Percentiles rank a stretch among this genome's conserved stretches.
phyloP scores from a whole-genome alignment of 2,329 filamentous ascomycete genomes.

The Colletotrichum tofieldiae region DNA sequence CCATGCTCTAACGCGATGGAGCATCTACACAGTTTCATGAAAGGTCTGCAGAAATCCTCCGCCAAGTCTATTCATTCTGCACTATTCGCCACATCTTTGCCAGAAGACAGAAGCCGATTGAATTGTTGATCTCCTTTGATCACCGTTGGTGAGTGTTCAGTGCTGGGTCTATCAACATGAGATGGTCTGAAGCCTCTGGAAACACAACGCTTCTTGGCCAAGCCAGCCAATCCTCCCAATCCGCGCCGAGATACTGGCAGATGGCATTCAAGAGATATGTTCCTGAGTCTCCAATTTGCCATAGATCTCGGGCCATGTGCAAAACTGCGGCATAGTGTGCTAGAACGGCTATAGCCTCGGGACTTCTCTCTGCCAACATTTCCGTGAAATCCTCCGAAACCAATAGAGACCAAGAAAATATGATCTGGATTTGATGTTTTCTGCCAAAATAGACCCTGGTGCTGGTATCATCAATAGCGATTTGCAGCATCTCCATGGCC shows the following conservation, averaged over 20 bases:
- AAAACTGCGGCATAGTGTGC: constrained; percentile 51
- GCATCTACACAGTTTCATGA: too few species aligned
- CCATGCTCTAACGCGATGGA: too few species aligned
- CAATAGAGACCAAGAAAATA: constrained; percentile 49
- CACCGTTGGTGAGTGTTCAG: background rate
- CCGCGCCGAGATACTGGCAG: constrained; percentile 6
- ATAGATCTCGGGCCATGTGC: constrained; percentile 47
- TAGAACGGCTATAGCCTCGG: constrained; percentile 49
- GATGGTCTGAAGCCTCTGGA: background rate
- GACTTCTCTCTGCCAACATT: constrained; percentile 45
- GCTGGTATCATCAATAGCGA: constrained; percentile 11
- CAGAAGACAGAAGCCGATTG: too few species aligned
- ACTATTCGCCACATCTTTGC: too few species aligned
- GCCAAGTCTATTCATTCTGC: too few species aligned
- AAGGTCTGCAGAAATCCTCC: too few species aligned
- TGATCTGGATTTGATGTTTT: constrained; percentile 46
- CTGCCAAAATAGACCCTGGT: background rate
- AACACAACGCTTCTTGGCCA: constrained; percentile 6
- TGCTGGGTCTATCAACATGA: background rate
- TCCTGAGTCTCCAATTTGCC: constrained; percentile 49
- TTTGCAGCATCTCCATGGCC: constrained; percentile 8
- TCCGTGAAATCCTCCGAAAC: constrained; percentile 45
- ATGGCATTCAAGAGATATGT: constrained; percentile 17
- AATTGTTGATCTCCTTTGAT: too few species aligned
- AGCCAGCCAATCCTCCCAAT: constrained; percentile 9